These are phyloP conservation scores for Symbiodinium natans DNA, from an alignment of 73 alveolate genomes.

Conservation along the genomic window DNA sequence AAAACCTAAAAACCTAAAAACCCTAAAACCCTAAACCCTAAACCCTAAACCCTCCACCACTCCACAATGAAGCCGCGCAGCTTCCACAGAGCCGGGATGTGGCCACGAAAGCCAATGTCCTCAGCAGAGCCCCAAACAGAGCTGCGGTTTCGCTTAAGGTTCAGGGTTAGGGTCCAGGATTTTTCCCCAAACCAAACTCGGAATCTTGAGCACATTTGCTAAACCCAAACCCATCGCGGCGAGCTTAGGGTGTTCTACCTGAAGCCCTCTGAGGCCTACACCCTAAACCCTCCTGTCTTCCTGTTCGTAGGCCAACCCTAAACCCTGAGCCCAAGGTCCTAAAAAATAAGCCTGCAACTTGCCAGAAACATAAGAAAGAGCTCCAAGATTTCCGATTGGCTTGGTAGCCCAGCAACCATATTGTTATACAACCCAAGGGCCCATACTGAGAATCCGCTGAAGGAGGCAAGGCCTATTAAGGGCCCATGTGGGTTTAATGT, in stretches of 20 bases:
- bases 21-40: too few relatives aligned
- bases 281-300: background rate
- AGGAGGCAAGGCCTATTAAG: too few relatives aligned
- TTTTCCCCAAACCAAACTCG: background rate
- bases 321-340: background rate
- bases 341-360: background rate
- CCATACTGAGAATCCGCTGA: too few relatives aligned
- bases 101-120: slow-evolving; percentile 91
- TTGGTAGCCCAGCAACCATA: too few relatives aligned
- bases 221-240: too few relatives aligned
- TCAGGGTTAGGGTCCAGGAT: background rate
- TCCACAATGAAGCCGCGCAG: background rate
- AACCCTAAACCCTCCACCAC: too few relatives aligned
- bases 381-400: too few relatives aligned
- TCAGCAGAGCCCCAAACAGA: background rate
- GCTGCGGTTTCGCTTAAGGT: background rate
- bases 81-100: slow-evolving; percentile 71
- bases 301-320: background rate
- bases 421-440: too few relatives aligned
- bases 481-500: too few relatives aligned
- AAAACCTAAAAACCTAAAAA: too few relatives aligned
- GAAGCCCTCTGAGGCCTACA: background rate
- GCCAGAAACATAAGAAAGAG: too few relatives aligned
- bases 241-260: background rate
- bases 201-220: too few relatives aligned